Conservation (phyloP, 176 grass and related monocot species). For the Typha latifolia region DNA sequence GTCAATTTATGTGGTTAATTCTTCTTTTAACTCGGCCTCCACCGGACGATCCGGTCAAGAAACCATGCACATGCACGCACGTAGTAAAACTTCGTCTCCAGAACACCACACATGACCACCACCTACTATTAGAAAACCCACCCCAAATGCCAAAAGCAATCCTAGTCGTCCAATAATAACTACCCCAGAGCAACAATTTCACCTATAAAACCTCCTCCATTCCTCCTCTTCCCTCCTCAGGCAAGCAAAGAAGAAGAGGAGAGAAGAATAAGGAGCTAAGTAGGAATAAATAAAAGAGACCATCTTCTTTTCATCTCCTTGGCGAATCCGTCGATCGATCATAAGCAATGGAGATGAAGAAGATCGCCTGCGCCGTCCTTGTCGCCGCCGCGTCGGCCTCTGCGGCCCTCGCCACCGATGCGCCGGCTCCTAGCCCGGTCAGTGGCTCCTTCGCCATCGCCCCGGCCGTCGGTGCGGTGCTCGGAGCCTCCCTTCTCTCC, state of each 20-base stretch:
- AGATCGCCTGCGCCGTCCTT: slow-evolving; percentile 25
- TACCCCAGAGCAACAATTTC: not conserved
- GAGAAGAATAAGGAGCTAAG: not conserved
- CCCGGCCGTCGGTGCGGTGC: not conserved
- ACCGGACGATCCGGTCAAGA: too few species aligned
- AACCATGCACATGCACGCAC: too few species aligned
- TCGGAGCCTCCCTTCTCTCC: slow-evolving; percentile 1
- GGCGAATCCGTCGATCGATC: not conserved
- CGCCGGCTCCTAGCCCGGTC: not conserved
- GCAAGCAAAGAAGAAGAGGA: slow-evolving; percentile 18
- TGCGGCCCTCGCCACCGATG: not conserved
- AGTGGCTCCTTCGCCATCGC: not conserved
- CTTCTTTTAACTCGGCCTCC: too few species aligned
- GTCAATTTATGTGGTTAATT: too few species aligned
- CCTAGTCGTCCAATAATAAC: not conserved
- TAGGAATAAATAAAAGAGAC: not conserved
- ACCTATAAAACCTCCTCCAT: not conserved
- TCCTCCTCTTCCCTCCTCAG: slow-evolving; percentile 2
- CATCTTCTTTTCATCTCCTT: slow-evolving; percentile 22
- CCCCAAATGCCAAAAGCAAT: not conserved
- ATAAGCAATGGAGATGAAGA: slow-evolving; percentile 33
- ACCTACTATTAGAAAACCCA: too few species aligned
- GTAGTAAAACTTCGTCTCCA: too few species aligned
- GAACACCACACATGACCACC: too few species aligned
- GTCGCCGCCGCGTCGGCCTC: slow-evolving; percentile 24